Conservation (phyloP, 352 stramenopile species). For the Globisporangium alternatum region DNA sequence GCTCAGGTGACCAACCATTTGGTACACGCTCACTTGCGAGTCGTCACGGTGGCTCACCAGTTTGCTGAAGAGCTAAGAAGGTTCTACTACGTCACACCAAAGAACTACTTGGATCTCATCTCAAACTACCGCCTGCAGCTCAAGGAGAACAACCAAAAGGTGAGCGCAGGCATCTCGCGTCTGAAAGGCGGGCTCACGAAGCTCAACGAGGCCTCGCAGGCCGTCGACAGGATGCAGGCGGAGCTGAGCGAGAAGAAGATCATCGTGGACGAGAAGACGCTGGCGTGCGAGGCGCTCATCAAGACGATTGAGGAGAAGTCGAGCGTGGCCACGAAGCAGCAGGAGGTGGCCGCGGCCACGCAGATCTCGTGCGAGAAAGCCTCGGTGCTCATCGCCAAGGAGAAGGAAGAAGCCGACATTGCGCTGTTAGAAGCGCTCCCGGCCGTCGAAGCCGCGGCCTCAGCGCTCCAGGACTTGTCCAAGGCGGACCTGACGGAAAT, state of each 20-base stretch:
- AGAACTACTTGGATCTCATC: constrained; percentile 97
- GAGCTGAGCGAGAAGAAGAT: constrained; percentile 94
- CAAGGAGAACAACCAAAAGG: constrained; percentile 88
- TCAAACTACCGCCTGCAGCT: constrained; percentile 91
- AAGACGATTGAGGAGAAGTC: constrained; percentile 94
- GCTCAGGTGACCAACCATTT: constrained; percentile 86
- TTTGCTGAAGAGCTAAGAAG: constrained; percentile 91
- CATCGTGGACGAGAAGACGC: constrained; percentile 94
- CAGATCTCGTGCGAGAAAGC: constrained; percentile 90
- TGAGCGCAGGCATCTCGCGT: constrained; percentile 87
- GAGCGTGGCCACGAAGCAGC: constrained; percentile 87
- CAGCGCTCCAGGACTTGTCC: constrained; percentile 92
- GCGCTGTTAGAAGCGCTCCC: constrained; percentile 91
- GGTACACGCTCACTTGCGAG: constrained; percentile 89
- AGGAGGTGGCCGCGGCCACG: constrained; percentile 89
- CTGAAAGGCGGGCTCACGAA: constrained; percentile 92
- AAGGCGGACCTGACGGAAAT: constrained; percentile 95
- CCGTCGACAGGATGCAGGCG: constrained; percentile 93
- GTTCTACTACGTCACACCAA: constrained; percentile 97
- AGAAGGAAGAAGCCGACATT: constrained; percentile 93
- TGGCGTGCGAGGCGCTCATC: constrained; percentile 92
- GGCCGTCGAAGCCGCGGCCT: constrained; percentile 90
- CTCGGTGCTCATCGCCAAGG: constrained; percentile 86
- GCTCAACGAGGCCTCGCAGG: constrained; percentile 90
- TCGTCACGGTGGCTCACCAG: constrained; percentile 86